Conservation (phyloP, 495 filamentous ascomycete species). For the Trichoderma parareesei region DNA sequence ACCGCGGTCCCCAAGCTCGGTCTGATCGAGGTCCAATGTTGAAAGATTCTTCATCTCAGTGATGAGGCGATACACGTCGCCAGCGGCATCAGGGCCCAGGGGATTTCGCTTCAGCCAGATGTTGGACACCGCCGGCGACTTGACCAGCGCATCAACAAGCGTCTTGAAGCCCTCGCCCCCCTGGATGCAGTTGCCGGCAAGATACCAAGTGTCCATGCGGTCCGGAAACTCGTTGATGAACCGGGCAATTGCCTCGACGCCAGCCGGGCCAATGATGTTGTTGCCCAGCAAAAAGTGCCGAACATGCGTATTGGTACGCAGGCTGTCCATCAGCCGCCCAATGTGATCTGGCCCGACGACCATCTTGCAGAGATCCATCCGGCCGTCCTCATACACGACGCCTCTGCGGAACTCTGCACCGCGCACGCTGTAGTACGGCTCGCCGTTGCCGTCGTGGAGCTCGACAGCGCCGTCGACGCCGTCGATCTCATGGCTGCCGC, state of each 20-base stretch:
- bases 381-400: slow-evolving; percentile 13
- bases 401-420: slow-evolving; percentile 13
- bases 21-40: slow-evolving; percentile 36
- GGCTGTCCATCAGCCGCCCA: slow-evolving; percentile 23
- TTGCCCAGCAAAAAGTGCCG: slow-evolving; percentile 37
- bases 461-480: not conserved
- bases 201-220: slow-evolving; percentile 37
- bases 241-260: slow-evolving; percentile 27
- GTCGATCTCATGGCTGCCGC: not conserved
- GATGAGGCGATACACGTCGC: slow-evolving; percentile 23
- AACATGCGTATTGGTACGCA: slow-evolving; percentile 27
- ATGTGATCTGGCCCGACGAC: slow-evolving; percentile 33
- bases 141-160: slow-evolving; percentile 25
- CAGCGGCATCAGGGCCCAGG: slow-evolving; percentile 20
- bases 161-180: slow-evolving; percentile 17
- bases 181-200: slow-evolving; percentile 35
- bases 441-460: slow-evolving; percentile 10
- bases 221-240: slow-evolving; percentile 27
- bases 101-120: slow-evolving; percentile 44
- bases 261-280: slow-evolving; percentile 34
- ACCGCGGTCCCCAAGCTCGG: slow-evolving; percentile 31
- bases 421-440: slow-evolving; percentile 4
- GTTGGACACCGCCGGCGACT: slow-evolving; percentile 25
- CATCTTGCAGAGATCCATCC: slow-evolving; percentile 27
- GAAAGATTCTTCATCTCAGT: slow-evolving; percentile 23